A percentile compares a stretch with the other conserved stretches of the same genome.
Conservation (phyloP, 1,284 basidiomycete genomes). For the Trichosporon faecale region DNA sequence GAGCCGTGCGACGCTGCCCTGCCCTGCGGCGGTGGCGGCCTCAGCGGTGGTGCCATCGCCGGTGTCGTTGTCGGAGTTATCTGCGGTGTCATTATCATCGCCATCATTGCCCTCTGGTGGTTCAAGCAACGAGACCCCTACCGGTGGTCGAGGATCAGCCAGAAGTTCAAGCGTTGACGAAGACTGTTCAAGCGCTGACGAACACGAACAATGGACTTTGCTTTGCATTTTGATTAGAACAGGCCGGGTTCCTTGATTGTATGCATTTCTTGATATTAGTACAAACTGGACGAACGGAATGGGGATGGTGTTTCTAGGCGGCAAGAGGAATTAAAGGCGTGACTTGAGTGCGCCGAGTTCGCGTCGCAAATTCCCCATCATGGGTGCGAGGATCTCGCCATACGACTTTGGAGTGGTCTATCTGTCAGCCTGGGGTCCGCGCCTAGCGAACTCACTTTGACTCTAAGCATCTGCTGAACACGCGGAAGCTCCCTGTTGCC, state of each 20-base stretch:
- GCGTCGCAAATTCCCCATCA: neutral
- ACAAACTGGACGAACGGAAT: too few species aligned
- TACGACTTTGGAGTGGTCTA: neutral
- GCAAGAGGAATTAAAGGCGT: neutral
- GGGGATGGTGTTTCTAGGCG: neutral
- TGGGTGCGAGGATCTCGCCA: neutral
- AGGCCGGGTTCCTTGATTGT: neutral
- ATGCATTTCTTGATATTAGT: neutral
- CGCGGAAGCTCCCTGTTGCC: too few species aligned
- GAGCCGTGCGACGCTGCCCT: constrained; percentile 72
- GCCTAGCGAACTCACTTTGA: neutral
- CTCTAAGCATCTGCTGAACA: neutral
- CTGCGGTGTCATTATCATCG: neutral
- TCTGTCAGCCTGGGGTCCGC: neutral
- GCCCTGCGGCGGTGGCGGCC: constrained; percentile 55
- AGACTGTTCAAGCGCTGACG: neutral
- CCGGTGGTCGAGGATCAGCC: neutral
- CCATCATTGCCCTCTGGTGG: neutral
- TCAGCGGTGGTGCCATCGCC: constrained; percentile 60
- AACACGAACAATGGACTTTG: neutral
- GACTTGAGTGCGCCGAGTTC: neutral
- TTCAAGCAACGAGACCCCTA: neutral
- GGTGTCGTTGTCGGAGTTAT: constrained; percentile 68
- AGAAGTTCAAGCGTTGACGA: neutral
- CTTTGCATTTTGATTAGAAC: neutral